Base-by-base conservation (phyloP, 2,329 filamentous ascomycete genomes). In the Fusarium oxysporum region DNA sequence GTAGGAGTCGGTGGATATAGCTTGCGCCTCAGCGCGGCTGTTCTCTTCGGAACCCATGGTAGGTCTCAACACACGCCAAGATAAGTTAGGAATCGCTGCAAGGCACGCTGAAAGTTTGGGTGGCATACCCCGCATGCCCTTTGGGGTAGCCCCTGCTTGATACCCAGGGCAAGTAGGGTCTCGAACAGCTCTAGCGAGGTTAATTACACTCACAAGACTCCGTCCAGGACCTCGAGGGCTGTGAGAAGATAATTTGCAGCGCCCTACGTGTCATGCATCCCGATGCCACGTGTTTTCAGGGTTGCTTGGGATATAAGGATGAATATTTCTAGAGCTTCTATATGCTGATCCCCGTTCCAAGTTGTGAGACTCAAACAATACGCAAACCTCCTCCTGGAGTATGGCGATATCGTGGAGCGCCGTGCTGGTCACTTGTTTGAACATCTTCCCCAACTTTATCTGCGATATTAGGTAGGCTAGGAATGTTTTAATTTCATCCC, bases 201-300 rank as follows among this genome's bases (percentile, higher is more conserved):
- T 25, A 25, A 25, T 25, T 25, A 5, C 25, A 25, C 25, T 25
- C 25, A 5, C 25, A 25, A 25, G 25, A 25, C 25, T 25, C 25
- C 25, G 25, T 25, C 25, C 25, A 25, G 19, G 9, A 32, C 30
- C 30, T 32, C 10, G 30, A 32, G 30, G 10, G 8, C 12, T 2
- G 23, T 44, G 25, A 12, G 14, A 43, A 23, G 4, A 8, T 28
- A 11, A 19, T 45, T 28, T 28, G 4, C 43, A 19, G 17, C 17
- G 5, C 5, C 4, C 7, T 11, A 19, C 23, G 23, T 8, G 4
- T 6, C 13, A 21, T 21, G 13, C 1, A 1, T 14, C 17, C 8
- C 7, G 19, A 3, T 14, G 5, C 17, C 5, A 21, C 3, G 5
- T n/a, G 0, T 30, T 47, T 12, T n/a, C 7, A 5, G 6, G 1